Conservation (phyloP, 1,139 yeast species). For the Pneumocystis wakefieldiae region DNA sequence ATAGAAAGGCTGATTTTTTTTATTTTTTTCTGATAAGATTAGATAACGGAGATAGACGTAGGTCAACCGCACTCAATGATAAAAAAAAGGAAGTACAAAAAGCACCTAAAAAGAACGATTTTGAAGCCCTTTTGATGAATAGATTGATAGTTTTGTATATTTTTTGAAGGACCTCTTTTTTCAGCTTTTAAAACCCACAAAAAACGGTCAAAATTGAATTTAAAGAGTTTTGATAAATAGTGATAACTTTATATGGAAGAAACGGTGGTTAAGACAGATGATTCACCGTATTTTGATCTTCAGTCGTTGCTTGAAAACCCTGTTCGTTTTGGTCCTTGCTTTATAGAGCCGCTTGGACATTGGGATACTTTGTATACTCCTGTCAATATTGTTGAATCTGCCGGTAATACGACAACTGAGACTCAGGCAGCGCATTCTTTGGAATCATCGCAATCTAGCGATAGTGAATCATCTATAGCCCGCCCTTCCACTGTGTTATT, state of each 20-base stretch:
- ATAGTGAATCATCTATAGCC: background rate
- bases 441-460: background rate
- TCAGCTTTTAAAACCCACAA: no score
- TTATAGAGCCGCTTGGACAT: background rate
- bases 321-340: background rate
- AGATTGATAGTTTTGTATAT: no score
- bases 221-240: no score
- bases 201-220: no score
- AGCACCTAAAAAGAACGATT: no score
- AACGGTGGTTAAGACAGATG: background rate
- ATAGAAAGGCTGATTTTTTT: no score
- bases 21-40: no score
- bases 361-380: background rate
- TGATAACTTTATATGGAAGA: background rate
- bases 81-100: no score
- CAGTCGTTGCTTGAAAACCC: background rate
- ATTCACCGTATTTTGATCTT: background rate
- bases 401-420: background rate
- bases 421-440: background rate
- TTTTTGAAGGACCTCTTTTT: no score
- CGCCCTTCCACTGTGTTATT: slow-evolving; percentile 8
- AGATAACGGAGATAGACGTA: no score
- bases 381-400: background rate
- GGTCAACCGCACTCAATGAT: no score
- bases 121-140: no score